Evolutionary conservation across 208 protist species (phyloP), one percentile per base, ranked within the genome.

Genomic region (Trypanosoma conorhini): DNA sequence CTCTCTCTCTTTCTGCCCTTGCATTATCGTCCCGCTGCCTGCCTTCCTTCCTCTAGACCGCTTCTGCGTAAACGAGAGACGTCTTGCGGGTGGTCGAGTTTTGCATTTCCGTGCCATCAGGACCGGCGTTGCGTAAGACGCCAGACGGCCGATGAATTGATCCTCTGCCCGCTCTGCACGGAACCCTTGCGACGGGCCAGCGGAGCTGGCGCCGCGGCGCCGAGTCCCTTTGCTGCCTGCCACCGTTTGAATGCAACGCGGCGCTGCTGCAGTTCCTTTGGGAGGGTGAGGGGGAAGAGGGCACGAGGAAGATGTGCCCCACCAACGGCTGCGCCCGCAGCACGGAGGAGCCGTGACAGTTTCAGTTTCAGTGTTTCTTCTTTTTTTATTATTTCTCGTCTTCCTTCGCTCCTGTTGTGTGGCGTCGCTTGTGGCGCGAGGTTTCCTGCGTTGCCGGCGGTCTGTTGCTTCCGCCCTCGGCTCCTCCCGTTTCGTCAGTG

Each of bases 221-320:
- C 73, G 79, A 84, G 5, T 66, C 64, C 1, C 59, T 81, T 28
- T 87, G 77, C 62, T 78, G 82, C 3, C 21, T 87, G 13, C 63
- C 73, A 51, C 59, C 44, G 26, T 65, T 62, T 54, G 50, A 87
- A 58, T 87, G 84, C 79, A 81, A 81, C 50, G 50, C 64, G n/a
- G 59, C 64, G 35, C 54, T 87, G 1, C 28, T 87, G 22, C 78
- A 84, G 62, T 87, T 84, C 38, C 74, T 59, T 44, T 59, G 40
- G 10, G 51, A 63, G 33, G 82, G 84, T 54, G 22, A 56, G 12
- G 22, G 74, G 24, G 22, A 76, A 15, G n/a, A 68, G 0, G 60
- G 56, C 15, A 82, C 84, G 75, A 40, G 46, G 35, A n/a, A 48
- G 21, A 50, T 92, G 26, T 83, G 80, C 62, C 58, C 76, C 21